Percentiles rank a stretch among this genome's conserved stretches.
Conservation (phyloP, 805 yeast genomes). For the Lachancea fermentati region DNA sequence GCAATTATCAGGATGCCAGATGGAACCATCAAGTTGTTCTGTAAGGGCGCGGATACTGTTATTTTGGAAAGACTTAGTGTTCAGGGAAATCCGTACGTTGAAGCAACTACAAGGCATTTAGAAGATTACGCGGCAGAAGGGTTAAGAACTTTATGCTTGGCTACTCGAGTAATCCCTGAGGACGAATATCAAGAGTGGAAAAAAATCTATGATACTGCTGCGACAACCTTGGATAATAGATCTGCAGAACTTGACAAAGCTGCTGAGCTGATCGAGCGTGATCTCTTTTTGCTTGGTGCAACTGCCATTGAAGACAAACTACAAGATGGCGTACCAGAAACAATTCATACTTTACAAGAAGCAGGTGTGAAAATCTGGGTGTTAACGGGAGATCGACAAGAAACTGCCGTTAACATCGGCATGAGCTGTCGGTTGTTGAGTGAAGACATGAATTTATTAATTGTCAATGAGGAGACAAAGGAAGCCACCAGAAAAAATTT, state of each 20-base stretch:
- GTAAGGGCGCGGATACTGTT: constrained; percentile 98
- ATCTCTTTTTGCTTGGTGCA: constrained; percentile 81
- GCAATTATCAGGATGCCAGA: constrained; percentile 93
- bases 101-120: constrained; percentile 74
- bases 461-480: constrained; percentile 79
- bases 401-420: constrained; percentile 96
- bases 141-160: constrained; percentile 88
- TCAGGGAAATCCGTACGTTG: constrained; percentile 69
- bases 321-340: constrained; percentile 98
- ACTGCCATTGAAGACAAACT: constrained; percentile 97
- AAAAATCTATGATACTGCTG: constrained; percentile 61
- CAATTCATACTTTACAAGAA: constrained; percentile 88
- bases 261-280: constrained; percentile 82
- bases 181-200: constrained; percentile 75
- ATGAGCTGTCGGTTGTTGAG: constrained; percentile 92
- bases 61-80: constrained; percentile 75
- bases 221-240: constrained; percentile 75
- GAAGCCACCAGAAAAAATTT: constrained; percentile 74
- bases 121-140: constrained; percentile 98
- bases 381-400: constrained; percentile 96
- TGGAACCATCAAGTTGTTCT: constrained; percentile 78
- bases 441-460: constrained; percentile 91
- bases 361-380: constrained; percentile 99
- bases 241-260: constrained; percentile 73
- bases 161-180: constrained; percentile 72